Base-by-base conservation (phyloP, 495 filamentous ascomycete species). In the Xylaria curta region DNA sequence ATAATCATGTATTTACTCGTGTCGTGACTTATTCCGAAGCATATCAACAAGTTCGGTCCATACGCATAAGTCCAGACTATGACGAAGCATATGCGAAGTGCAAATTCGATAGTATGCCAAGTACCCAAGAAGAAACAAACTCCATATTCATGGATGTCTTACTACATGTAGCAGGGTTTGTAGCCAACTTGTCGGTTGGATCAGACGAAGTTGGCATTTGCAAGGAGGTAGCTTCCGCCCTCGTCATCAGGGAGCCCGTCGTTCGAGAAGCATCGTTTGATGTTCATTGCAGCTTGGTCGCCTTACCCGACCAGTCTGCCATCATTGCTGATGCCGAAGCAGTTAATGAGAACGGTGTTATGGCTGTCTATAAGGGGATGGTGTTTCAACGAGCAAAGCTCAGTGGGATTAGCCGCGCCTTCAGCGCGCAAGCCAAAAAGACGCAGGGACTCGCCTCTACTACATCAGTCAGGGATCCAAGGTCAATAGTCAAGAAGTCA, bases 151-250 rank as follows among this genome's bases (percentile, higher is more conserved):
- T 68, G 66, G 66, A 68, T 42, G 36, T 68, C 17, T 56, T 68
- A 42, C 12, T 68, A 10, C 66, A 68, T 42, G 66, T 68, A 42
- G 66, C 66, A n/a, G 66, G 66, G 46, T 68, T 68, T 40, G 66
- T 68, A 7, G 66, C 66, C 1, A 68, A 68, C 51, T 53, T 68
- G 9, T 68, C 66, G 24, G 46, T 68, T 56, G 44, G 12, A 7
- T 42, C 24, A 36, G 31, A 42, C 36, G 66, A 68, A 53, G 66
- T 56, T 17, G 54, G 66, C 66, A 68, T 68, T 17, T 68, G 66
- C 49, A 68, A 68, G 66, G 66, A 68, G 44, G 66, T 68, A 4
- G 5, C 46, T 24, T 68, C 66, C 7, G 66, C 66, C 19, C 26
- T 68, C 36, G 66, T 68, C 44, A 36, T 68, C 7, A 53, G 66